Conservation (phyloP, 2,329 filamentous ascomycete species). For the Colletotrichum sp. region DNA sequence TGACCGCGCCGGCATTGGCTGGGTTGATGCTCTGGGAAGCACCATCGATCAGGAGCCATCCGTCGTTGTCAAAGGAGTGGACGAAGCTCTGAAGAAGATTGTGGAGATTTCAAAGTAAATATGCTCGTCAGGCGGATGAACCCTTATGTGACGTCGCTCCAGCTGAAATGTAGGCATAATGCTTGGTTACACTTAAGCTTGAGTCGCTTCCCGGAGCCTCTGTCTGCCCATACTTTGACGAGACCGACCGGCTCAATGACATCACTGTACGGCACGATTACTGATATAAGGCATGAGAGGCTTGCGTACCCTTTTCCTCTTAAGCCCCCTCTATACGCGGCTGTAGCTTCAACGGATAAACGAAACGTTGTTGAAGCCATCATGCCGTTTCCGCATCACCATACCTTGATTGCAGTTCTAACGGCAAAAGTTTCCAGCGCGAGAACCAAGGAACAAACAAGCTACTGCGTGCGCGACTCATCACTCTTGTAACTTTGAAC, state of each 20-base stretch:
- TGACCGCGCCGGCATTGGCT: conserved; percentile 65
- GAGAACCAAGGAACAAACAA: neutral
- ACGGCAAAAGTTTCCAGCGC: neutral
- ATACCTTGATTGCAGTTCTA: neutral
- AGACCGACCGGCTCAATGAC: neutral
- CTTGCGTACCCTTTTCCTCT: neutral
- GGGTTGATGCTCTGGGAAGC: conserved; percentile 66
- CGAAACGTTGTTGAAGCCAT: neutral
- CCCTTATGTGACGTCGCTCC: neutral
- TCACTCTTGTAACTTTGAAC: neutral
- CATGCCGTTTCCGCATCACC: neutral
- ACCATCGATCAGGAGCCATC: conserved; percentile 51
- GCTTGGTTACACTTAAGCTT: neutral
- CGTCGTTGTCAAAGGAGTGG: conserved; percentile 57
- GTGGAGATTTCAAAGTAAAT: neutral
- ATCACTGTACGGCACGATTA: neutral
- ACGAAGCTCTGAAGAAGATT: conserved; percentile 55
- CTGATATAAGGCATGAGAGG: neutral
- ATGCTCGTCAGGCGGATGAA: neutral
- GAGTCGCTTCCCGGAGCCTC: neutral
- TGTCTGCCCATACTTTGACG: neutral
- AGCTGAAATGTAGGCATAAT: neutral
- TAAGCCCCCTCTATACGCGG: neutral
- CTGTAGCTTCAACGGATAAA: neutral
- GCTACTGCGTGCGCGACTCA: neutral